phyloP scores from a whole-genome alignment of 108 stramenopile species.

The Conticribra weissflogii region DNA sequence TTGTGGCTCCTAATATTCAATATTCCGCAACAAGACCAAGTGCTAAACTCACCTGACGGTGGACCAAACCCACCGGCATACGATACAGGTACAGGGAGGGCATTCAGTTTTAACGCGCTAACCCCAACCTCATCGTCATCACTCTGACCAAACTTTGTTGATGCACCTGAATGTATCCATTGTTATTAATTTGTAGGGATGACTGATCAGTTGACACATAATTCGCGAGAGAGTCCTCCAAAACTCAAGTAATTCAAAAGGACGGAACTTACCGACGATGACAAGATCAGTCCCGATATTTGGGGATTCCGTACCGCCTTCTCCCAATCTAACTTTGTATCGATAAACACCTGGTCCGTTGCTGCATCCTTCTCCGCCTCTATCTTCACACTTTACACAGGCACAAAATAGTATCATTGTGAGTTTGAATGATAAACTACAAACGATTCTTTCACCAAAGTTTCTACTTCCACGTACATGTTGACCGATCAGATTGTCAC shows the following conservation, averaged over 20 bases:
- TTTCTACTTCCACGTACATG: no score
- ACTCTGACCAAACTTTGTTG: background rate
- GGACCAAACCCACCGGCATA: background rate
- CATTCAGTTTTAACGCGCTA: background rate
- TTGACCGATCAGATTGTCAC: background rate
- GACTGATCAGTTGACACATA: background rate
- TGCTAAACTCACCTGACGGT: background rate
- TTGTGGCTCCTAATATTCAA: no score
- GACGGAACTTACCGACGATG: background rate
- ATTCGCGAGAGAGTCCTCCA: background rate
- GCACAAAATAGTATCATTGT: no score
- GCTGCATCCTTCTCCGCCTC: background rate
- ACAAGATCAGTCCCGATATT: background rate
- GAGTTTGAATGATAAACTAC: no score
- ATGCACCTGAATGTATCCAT: background rate
- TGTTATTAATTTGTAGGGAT: background rate
- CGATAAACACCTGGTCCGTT: background rate
- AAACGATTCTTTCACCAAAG: no score
- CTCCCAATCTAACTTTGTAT: background rate
- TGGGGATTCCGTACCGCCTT: background rate
- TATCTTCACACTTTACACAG: background rate
- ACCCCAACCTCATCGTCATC: background rate
- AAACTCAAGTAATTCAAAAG: background rate
- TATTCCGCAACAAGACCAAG: no score
- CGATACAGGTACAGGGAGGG: background rate